phyloP scores from a whole-genome alignment of 108 stramenopile species.

The Cyclotella cryptica region DNA sequence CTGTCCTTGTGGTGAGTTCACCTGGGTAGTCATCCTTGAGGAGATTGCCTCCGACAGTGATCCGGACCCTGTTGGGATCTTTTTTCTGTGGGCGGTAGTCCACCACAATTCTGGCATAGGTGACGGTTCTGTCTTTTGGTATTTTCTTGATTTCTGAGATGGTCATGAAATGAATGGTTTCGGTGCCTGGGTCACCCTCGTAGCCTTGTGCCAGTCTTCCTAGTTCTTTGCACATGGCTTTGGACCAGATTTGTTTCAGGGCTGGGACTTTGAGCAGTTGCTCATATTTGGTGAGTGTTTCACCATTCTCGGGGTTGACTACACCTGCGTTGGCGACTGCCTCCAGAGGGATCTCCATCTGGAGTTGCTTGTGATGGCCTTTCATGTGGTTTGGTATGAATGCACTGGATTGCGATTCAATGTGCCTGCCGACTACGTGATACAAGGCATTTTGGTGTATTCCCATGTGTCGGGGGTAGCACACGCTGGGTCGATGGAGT shows the following conservation, averaged over 20 bases:
- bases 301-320: neutral
- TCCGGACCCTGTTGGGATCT: neutral
- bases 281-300: slow-evolving; percentile 12
- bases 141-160: slow-evolving; percentile 2
- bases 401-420: no score
- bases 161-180: slow-evolving; percentile 15
- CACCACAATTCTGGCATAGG: slow-evolving; percentile 6
- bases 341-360: neutral
- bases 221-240: slow-evolving; percentile 2
- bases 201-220: neutral
- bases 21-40: no score
- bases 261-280: neutral
- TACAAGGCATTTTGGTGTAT: no score
- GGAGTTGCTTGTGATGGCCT: neutral
- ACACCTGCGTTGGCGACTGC: neutral
- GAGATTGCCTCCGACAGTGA: neutral
- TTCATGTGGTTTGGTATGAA: no score
- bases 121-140: neutral
- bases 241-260: neutral
- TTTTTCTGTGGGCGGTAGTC: no score
- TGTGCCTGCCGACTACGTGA: no score
- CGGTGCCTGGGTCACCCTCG: neutral
- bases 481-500: no score
- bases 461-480: no score
- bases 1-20: no score